Percentiles rank a stretch among this genome's conserved stretches.
phyloP scores from a whole-genome alignment of 2,329 filamentous ascomycete species.

The Aspergillus sp. region DNA sequence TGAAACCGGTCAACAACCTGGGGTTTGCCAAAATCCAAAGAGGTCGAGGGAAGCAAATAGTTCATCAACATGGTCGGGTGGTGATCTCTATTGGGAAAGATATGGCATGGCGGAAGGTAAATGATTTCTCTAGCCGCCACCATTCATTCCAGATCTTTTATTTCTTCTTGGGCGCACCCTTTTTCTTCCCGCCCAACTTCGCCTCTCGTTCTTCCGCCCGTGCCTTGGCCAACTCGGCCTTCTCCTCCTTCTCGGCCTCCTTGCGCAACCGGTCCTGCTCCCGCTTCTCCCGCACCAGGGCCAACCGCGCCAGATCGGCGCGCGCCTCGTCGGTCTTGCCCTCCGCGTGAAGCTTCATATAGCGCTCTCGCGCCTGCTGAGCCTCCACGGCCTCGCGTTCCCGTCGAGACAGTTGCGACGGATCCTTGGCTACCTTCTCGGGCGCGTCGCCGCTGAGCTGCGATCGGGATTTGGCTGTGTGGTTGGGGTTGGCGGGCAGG shows the following conservation, averaged over 20 bases:
- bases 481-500: constrained; percentile 83
- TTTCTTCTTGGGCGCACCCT: constrained; percentile 21
- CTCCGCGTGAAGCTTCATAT: constrained; percentile 86
- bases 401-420: constrained; percentile 61
- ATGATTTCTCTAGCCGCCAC: not conserved
- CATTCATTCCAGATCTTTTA: constrained; percentile 1
- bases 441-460: constrained; percentile 53
- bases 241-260: constrained; percentile 67
- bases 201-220: constrained; percentile 40
- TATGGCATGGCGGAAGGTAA: not conserved
- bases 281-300: constrained; percentile 78
- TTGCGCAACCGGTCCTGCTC: constrained; percentile 80
- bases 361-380: constrained; percentile 82
- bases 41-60: not conserved
- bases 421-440: constrained; percentile 40
- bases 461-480: constrained; percentile 65
- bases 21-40: not conserved
- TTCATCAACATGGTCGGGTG: not conserved
- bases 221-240: constrained; percentile 40
- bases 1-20: not conserved
- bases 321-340: constrained; percentile 97
- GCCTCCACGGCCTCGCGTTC: constrained; percentile 82
- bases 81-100: not conserved
- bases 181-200: constrained; percentile 39
- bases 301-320: constrained; percentile 80